Base-by-base conservation (phyloP, 148 eudicot genomes). In the Spergularia marina region DNA sequence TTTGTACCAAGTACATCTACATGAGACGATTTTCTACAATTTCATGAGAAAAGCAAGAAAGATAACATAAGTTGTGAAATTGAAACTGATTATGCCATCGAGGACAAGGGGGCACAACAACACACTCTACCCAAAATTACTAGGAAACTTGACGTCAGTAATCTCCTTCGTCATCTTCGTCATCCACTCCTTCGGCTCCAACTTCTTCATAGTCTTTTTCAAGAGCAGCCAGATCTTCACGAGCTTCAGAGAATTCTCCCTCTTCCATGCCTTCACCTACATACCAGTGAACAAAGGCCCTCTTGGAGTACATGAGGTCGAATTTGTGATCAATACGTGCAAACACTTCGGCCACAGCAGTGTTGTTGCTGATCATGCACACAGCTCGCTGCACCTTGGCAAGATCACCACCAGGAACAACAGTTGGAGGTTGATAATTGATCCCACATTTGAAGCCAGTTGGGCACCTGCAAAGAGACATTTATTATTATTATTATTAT, bases 181-280 rank as follows among this genome's bases (percentile, higher is more conserved):
- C 85, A 13, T 83, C 85, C 13, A 78, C 86, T 21, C 86, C 86
- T 63, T 84, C 84, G 13, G 86, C 86, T n/a, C 84, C 86, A 56
- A 84, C 86, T 72, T 84, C 86, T 68, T 84, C 86, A 18, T 84
- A 84, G 54, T 83, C 86, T 61, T 80, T 83, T 74, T 81, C 84
- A 11, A 81, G 84, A 8, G 84, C 84, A 65, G 84, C 86, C 58
- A 84, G 78, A 81, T 84, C 86, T 65, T 84, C 86, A 34, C 86
- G 79, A 7, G 84, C 86, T 73, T 84, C 86, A 7, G 86, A 84
- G 69, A 84, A 84, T 73, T 84, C 86, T 70, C 86, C 86, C 59
- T 84, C 86, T 63, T 84, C 86, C 86, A 84, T 81, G 47, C 86
- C 86, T 73, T 84, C 86, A 8, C 86, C 86, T 20, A 84, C 86